Conservation (phyloP, 1,284 basidiomycete species). For the Cryptococcus hybrid region DNA sequence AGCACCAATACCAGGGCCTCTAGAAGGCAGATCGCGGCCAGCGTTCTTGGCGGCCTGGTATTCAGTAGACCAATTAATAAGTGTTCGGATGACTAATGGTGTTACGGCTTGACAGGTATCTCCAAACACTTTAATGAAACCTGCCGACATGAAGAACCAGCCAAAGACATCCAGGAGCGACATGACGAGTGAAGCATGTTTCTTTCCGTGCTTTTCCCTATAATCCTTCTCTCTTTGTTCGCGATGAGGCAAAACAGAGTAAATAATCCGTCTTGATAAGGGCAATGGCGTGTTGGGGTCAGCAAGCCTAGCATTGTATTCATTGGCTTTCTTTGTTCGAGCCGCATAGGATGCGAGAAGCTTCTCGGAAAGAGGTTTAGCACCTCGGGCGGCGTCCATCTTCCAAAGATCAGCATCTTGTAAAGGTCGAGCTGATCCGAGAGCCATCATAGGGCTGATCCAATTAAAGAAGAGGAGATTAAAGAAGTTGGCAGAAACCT, state of each 20-base stretch:
- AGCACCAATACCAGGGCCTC: constrained; percentile 73
- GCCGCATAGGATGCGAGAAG: constrained; percentile 64
- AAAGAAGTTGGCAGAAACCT: constrained; percentile 53
- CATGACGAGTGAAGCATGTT: constrained; percentile 64
- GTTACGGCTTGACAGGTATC: constrained; percentile 72
- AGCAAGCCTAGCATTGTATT: constrained; percentile 66
- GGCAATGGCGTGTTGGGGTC: constrained; percentile 37
- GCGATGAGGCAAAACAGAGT: constrained; percentile 29
- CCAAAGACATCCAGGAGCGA: constrained; percentile 75
- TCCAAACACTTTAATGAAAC: constrained; percentile 69
- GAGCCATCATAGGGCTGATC: constrained; percentile 67
- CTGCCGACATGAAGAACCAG: constrained; percentile 68
- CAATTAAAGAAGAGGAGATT: constrained; percentile 63
- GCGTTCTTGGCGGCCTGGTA: constrained; percentile 60
- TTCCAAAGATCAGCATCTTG: constrained; percentile 82
- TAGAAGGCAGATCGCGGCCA: constrained; percentile 51
- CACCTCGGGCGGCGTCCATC: constrained; percentile 58
- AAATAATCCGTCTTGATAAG: constrained; percentile 24
- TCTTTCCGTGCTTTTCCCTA: constrained; percentile 58
- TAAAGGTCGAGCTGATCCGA: constrained; percentile 64
- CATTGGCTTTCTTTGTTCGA: constrained; percentile 58
- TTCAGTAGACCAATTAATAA: constrained; percentile 70
- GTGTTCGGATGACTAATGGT: constrained; percentile 73
- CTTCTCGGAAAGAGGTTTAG: constrained; percentile 61
- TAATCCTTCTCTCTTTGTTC: constrained; percentile 34